These are phyloP conservation scores for Globisporangium cederbergense DNA, from an alignment of 352 stramenopile species.

Conservation along the genomic window DNA sequence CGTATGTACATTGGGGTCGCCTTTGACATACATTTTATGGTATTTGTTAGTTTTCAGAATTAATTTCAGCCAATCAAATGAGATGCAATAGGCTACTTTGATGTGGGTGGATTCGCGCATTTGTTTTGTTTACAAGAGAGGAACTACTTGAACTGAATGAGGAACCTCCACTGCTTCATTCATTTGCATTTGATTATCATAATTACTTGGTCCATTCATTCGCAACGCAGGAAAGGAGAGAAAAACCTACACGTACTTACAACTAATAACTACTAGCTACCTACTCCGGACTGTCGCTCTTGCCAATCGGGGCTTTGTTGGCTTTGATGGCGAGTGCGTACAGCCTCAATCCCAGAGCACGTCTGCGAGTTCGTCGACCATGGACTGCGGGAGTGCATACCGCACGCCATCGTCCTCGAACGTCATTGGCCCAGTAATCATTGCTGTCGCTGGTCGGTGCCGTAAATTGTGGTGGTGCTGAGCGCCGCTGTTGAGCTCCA, in stretches of 20 bases:
- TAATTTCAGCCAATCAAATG: no score
- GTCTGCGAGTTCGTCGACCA: slow-evolving; percentile 17
- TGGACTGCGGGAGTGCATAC: slow-evolving; percentile 12
- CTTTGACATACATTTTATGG: no score
- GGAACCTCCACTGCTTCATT: not conserved
- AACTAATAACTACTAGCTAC: slow-evolving; percentile 3
- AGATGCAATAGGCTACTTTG: no score
- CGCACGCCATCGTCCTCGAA: slow-evolving; percentile 8
- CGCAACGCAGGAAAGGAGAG: not conserved
- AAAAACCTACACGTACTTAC: not conserved
- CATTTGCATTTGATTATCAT: not conserved
- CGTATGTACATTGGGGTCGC: no score
- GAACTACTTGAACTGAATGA: no score
- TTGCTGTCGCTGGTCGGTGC: not conserved
- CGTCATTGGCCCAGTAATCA: not conserved
- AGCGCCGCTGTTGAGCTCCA: not conserved
- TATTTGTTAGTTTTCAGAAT: no score
- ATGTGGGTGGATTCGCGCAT: not conserved
- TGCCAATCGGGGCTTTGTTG: not conserved
- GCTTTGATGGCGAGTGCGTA: not conserved
- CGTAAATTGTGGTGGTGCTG: not conserved
- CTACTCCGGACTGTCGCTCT: not conserved
- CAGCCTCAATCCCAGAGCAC: slow-evolving; percentile 14
- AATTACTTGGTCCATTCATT: slow-evolving; percentile 6
- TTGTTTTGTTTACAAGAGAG: no score